Base-by-base conservation (phyloP, 257 asterid genomes). In the Nicotiana undulata region DNA sequence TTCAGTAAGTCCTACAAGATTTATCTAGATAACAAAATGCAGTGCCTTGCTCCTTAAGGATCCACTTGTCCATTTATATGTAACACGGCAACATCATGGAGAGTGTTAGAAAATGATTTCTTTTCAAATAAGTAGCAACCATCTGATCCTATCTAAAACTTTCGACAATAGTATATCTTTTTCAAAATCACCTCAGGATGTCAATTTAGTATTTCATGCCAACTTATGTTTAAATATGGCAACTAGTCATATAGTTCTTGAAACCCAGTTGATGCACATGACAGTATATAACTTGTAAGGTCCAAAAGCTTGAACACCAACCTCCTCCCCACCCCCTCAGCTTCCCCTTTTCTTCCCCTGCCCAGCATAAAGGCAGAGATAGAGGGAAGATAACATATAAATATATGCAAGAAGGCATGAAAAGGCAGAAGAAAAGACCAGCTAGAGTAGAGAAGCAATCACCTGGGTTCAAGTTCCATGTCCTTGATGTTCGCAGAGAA, bases 381-480 rank as follows among this genome's bases (percentile, higher is more conserved):
- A 46, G 52, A 51, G 80, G 61, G 4, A 58, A 82, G 53, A 9
- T 28, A 66, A 53, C 55, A 53, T 29, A 37, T 28, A 63, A 22
- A 22, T 8, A 46, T 13, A 64, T 28, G 64, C 44, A 63, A 29
- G 31, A 79, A 24, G 61, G 44, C 24, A 49, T 49, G 32, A 76
- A 75, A 66, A 34, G 40, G 58, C 28, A 37, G 13, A 75, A 80
- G 75, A 72, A 46, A 72, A 72, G 61, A 31, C n/a, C 61, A 63
- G 51, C 40, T 37, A 49, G 44, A 40, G n/a, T 79, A 37, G 65
- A 60, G 83, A 83, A 72, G 66, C 80, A 80, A 87, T 87, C 82
- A 92, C 99, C 90, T 86, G 46, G 90, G 84, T 67, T 87, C 94
- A 40, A 82, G 82, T 68, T 86, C 91, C 60, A 53, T 63, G 80